phyloP scores from a whole-genome alignment of 345 rosid species.

The Lepidium africanum region DNA sequence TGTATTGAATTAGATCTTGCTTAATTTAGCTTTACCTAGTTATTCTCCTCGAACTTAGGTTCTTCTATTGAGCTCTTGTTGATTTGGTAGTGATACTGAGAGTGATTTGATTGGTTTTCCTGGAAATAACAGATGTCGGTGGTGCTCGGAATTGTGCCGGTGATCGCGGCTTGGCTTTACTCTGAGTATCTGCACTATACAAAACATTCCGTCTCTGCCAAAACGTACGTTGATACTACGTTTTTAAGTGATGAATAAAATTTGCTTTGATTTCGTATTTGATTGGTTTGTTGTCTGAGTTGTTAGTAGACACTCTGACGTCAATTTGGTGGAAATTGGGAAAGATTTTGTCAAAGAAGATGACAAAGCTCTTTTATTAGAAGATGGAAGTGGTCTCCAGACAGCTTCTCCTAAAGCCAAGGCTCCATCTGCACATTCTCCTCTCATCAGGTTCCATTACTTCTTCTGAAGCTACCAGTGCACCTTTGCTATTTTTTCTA shows the following conservation, averaged over 20 bases:
- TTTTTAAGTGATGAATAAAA: neutral
- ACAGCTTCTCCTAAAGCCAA: slow-evolving; percentile 71
- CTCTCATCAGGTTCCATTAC: slow-evolving; percentile 38
- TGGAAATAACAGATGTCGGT: slow-evolving; percentile 55
- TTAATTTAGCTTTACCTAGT: neutral
- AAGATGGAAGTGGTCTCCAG: slow-evolving; percentile 75
- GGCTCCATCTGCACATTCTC: slow-evolving; percentile 35
- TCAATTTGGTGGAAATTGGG: slow-evolving; percentile 61
- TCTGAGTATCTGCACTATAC: slow-evolving; percentile 66
- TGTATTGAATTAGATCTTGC: slow-evolving; percentile 11
- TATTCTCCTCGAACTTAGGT: neutral
- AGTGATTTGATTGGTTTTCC: slow-evolving; percentile 2
- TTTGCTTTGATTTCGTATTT: neutral
- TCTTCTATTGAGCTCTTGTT: neutral
- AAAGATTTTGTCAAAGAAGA: slow-evolving; percentile 57
- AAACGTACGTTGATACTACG: slow-evolving; percentile 48
- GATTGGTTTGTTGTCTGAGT: neutral
- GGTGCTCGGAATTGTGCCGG: slow-evolving; percentile 61
- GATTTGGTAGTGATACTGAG: neutral
- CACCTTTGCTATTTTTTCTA: neutral
- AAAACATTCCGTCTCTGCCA: slow-evolving; percentile 38
- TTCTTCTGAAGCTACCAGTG: neutral
- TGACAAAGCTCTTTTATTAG: slow-evolving; percentile 63
- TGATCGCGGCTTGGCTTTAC: slow-evolving; percentile 70
- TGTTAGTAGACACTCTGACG: slow-evolving; percentile 76